A percentile compares a stretch with the other conserved stretches of the same genome.
Conservation (phyloP, 345 rosid genomes). For the Boechera stricta region DNA sequence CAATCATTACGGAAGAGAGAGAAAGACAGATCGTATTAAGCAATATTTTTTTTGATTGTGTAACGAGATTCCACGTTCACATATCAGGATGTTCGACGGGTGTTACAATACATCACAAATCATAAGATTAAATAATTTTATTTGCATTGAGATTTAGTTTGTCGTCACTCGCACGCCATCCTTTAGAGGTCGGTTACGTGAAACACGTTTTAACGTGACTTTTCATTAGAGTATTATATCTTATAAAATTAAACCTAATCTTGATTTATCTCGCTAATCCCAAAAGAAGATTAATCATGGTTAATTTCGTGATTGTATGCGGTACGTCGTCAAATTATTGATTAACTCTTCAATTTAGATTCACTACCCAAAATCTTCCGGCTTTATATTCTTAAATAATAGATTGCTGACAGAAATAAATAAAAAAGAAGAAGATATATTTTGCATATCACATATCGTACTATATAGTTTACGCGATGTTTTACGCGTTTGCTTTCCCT, state of each 20-base stretch:
- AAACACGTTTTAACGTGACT: conserved; percentile 30
- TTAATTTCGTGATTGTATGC: not conserved
- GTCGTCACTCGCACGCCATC: conserved; percentile 26
- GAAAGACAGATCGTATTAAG: not conserved
- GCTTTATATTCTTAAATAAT: not conserved
- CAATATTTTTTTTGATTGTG: conserved; percentile 10
- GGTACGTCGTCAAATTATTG: conserved; percentile 3
- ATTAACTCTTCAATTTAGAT: not conserved
- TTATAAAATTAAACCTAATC: not conserved
- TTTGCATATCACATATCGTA: not conserved
- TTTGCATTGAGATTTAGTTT: not conserved
- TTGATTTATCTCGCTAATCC: conserved; percentile 12
- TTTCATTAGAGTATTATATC: conserved; percentile 17
- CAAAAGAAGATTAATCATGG: not conserved
- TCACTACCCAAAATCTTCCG: not conserved
- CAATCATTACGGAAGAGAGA: conserved; percentile 2
- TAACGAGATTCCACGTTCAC: conserved; percentile 31
- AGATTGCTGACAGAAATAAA: not conserved
- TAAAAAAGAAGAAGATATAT: not conserved
- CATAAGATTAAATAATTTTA: not conserved
- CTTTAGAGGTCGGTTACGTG: conserved; percentile 26
- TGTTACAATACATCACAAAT: conserved; percentile 24
- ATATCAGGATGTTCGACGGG: conserved; percentile 27
- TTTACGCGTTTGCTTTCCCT: conserved; percentile 30
- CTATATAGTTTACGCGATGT: not conserved